A percentile compares a stretch with the other conserved stretches of the same genome.
These are phyloP conservation scores for Grosmannia clavigera DNA, from an alignment of 2,329 filamentous ascomycete genomes.

Conservation along the genomic window DNA sequence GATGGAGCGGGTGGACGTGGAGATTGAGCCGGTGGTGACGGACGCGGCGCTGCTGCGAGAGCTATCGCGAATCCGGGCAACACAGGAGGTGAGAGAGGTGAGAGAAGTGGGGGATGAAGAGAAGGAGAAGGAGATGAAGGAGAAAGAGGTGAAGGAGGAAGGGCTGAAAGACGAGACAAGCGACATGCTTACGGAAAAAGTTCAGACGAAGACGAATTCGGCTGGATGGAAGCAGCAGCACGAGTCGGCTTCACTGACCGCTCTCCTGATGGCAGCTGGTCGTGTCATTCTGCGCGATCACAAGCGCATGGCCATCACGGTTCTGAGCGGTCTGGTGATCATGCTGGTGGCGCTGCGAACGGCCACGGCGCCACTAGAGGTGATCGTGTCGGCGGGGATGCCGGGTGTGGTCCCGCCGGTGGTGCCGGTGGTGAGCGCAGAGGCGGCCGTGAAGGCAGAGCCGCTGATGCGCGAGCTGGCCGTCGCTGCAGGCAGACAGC, in stretches of 20 bases:
- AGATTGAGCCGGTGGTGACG: constrained; percentile 62
- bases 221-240: neutral
- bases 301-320: constrained; percentile 45
- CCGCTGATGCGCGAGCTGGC: no score
- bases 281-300: constrained; percentile 43
- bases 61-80: constrained; percentile 29
- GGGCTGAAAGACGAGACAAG: constrained; percentile 13
- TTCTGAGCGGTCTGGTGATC: constrained; percentile 41
- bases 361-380: constrained; percentile 13
- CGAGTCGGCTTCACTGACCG: constrained; percentile 36
- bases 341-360: constrained; percentile 30
- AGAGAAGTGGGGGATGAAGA: constrained; percentile 10
- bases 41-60: constrained; percentile 45
- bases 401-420: neutral
- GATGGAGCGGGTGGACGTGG: constrained; percentile 97
- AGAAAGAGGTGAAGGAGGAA: constrained; percentile 22
- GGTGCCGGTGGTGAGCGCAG: no score
- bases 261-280: constrained; percentile 40
- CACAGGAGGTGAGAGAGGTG: constrained; percentile 25
- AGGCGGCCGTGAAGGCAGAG: neutral
- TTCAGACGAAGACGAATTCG: no score
- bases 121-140: constrained; percentile 19
- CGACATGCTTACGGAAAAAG: no score
- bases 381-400: neutral
- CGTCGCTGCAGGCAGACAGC: no score